Percentiles rank a stretch among this genome's conserved stretches.
Conservation (phyloP, 2,329 filamentous ascomycete species). For the Plectosphaerella plurivora region DNA sequence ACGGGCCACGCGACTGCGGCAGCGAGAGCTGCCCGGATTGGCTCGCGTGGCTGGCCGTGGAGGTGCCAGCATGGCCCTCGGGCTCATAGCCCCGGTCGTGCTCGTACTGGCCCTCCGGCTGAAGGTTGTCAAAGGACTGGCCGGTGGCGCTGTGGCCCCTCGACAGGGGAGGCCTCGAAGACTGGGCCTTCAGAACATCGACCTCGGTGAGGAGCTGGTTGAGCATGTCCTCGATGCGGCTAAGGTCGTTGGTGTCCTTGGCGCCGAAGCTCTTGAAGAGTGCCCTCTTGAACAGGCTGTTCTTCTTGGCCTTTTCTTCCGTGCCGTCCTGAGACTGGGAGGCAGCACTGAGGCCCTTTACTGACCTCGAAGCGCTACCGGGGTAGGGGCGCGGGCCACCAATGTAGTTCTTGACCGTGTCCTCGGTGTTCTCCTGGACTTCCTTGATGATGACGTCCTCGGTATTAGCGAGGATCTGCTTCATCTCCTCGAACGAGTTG, state of each 20-base stretch:
- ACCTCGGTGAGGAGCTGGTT: slow-evolving; percentile 90
- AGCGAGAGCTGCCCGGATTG: slow-evolving; percentile 74
- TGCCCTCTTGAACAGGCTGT: slow-evolving; percentile 83
- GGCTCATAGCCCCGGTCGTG: slow-evolving; percentile 76
- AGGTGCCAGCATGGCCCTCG: slow-evolving; percentile 73
- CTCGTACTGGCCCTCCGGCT: slow-evolving; percentile 58
- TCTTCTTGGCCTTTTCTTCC: slow-evolving; percentile 68
- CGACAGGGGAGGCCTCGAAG: slow-evolving; percentile 30
- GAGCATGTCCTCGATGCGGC: slow-evolving; percentile 86
- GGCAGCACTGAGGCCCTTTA: slow-evolving; percentile 38
- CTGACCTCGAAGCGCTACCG: slow-evolving; percentile 54
- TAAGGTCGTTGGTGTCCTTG: slow-evolving; percentile 83
- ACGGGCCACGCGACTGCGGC: slow-evolving; percentile 42
- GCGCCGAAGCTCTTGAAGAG: slow-evolving; percentile 87
- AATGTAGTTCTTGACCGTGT: slow-evolving; percentile 75
- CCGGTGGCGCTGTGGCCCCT: slow-evolving; percentile 40
- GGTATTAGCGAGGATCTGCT: slow-evolving; percentile 83
- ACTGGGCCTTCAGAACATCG: slow-evolving; percentile 69
- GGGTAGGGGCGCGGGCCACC: slow-evolving; percentile 84
- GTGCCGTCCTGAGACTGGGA: slow-evolving; percentile 43
- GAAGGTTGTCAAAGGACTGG: slow-evolving; percentile 65
- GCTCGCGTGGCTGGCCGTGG: slow-evolving; percentile 61
- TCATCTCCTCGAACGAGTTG: slow-evolving; percentile 92
- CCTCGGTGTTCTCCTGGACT: slow-evolving; percentile 83
- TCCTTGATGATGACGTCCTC: slow-evolving; percentile 85